Conservation (phyloP, 2,329 filamentous ascomycete genomes). For the Fusarium solani-melongenae region DNA sequence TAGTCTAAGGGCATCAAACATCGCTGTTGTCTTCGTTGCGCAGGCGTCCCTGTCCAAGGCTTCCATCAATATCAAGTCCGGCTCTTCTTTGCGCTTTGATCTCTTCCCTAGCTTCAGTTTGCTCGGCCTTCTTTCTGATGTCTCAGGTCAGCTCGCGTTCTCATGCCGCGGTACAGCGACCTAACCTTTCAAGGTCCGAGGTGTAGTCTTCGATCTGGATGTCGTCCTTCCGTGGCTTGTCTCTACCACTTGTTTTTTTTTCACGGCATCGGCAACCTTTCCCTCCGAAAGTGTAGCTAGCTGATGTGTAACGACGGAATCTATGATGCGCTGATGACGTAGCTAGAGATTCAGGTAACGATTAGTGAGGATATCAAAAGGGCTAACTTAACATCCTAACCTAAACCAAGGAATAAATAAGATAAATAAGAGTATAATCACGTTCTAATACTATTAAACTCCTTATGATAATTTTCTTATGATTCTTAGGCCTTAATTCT, state of each 20-base stretch:
- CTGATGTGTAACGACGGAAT: constrained; percentile 8
- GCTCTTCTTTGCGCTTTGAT: constrained; percentile 32
- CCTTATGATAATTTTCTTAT: too few relatives aligned
- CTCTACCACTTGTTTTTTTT: constrained; percentile 21
- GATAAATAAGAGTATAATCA: too few relatives aligned
- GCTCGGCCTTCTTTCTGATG: constrained; percentile 35
- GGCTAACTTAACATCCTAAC: too few relatives aligned
- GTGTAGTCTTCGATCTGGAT: constrained; percentile 34
- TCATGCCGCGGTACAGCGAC: not conserved
- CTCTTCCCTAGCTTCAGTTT: constrained; percentile 30
- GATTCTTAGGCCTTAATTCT: too few relatives aligned
- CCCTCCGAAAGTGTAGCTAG: constrained; percentile 35
- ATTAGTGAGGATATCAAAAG: too few relatives aligned
- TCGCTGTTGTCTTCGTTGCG: constrained; percentile 28
- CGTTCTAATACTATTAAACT: too few relatives aligned
- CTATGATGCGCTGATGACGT: not conserved
- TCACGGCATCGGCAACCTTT: constrained; percentile 36
- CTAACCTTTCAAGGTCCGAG: constrained; percentile 31
- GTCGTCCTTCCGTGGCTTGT: constrained; percentile 28
- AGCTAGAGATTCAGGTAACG: not conserved
- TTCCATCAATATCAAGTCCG: constrained; percentile 33
- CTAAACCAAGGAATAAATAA: too few relatives aligned
- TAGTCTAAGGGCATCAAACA: not conserved
- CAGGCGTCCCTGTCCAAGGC: constrained; percentile 24
- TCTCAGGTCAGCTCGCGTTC: not conserved